phyloP scores from a whole-genome alignment of 768 basidiomycete genomes.

The Boletus fagicola region DNA sequence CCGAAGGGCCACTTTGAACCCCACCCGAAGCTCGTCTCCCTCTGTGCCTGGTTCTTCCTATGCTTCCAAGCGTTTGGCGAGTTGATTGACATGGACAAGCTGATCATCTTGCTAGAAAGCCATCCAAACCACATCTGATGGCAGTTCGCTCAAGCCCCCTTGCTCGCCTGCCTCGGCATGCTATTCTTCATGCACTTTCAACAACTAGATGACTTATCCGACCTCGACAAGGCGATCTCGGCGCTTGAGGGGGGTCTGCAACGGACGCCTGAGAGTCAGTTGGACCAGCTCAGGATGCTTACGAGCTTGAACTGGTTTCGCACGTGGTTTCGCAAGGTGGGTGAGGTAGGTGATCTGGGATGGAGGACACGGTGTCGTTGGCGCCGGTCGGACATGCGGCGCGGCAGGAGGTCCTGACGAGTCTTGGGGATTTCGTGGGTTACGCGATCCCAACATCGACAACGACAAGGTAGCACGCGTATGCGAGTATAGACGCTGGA shows the following conservation, averaged over 20 bases:
- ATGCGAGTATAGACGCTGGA: too few species aligned
- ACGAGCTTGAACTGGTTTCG: background rate
- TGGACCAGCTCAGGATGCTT: too few species aligned
- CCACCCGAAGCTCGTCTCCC: too few species aligned
- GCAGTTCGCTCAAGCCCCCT: too few species aligned
- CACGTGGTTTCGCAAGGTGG: background rate
- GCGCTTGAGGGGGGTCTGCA: background rate
- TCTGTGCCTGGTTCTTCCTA: background rate
- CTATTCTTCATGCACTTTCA: background rate
- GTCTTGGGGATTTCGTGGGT: too few species aligned
- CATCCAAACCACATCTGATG: background rate
- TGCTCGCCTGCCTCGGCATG: background rate
- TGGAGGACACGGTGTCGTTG: too few species aligned
- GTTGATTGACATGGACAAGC: background rate
- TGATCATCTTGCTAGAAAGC: background rate
- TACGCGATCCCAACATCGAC: too few species aligned
- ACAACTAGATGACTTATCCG: background rate
- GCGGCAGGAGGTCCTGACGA: too few species aligned
- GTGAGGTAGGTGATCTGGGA: too few species aligned
- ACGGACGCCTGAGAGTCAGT: background rate
- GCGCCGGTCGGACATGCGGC: too few species aligned
- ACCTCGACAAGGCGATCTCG: background rate
- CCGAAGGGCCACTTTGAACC: too few species aligned
- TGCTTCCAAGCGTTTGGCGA: background rate
- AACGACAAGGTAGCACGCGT: too few species aligned